phyloP scores from a whole-genome alignment of 176 grass and related monocot genomes.

The Oryza longistaminata region DNA sequence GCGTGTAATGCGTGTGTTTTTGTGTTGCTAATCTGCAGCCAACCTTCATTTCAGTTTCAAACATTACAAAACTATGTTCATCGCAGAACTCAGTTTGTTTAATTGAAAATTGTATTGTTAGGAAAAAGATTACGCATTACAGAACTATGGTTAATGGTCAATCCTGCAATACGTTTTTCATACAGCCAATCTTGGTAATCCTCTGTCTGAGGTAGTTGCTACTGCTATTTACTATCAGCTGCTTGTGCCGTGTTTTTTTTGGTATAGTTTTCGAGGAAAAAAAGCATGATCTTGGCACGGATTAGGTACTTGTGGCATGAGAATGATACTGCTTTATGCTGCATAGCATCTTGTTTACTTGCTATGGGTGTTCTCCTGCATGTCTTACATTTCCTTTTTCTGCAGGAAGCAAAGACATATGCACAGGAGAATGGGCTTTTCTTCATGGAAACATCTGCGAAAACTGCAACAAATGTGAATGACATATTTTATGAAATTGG shows the following conservation, averaged over 20 bases:
- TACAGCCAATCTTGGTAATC: background rate
- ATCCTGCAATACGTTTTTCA: background rate
- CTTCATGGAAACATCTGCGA: conserved; percentile 96
- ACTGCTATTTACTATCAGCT: background rate
- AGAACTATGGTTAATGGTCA: background rate
- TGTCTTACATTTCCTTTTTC: conserved; percentile 11
- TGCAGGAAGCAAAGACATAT: conserved; percentile 78
- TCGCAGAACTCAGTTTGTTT: background rate
- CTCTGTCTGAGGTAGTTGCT: background rate
- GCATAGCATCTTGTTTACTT: background rate
- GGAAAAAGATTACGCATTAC: background rate
- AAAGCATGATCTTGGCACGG: background rate
- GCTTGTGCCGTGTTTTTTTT: background rate
- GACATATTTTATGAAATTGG: conserved; percentile 94
- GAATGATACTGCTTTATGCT: conserved; percentile 22
- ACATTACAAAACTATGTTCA: too few species aligned
- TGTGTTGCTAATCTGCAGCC: background rate
- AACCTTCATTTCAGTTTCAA: too few species aligned
- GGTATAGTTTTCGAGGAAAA: background rate
- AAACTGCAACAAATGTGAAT: conserved; percentile 91
- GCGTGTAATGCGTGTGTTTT: background rate
- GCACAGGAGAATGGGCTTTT: conserved; percentile 90
- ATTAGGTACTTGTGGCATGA: background rate
- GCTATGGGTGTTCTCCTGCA: background rate
- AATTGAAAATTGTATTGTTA: background rate